Base-by-base conservation (phyloP, 495 filamentous ascomycete species). In the Parachaetomium inaequale region DNA sequence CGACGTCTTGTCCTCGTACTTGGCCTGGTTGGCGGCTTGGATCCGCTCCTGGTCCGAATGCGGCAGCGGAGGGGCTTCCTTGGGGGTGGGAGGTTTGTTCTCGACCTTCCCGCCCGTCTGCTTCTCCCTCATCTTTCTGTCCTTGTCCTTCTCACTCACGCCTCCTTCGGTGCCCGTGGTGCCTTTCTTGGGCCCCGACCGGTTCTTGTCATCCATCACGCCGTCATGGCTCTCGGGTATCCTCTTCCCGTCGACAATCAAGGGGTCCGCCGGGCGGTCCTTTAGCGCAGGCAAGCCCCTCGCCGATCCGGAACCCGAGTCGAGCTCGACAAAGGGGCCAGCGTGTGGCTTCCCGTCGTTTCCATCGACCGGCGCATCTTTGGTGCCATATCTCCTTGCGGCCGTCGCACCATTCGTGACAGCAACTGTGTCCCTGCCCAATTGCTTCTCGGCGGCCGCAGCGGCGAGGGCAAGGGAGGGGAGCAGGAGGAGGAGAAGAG, bases 301-400 rank as follows among this genome's bases (percentile, higher is more conserved):
- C n/a, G 77, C 43, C 31, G 70, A 56, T 3, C 69, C 71, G 46
- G 75, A 67, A 54, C 64, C 71, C 46, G 59, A 74, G 65, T 61
- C 85, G 23, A 87, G 85, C 65, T 89, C 87, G 54, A 94, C 88
- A 74, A 89, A 93, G 3, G 95, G 94, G 10, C 94, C 94, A 26
- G 85, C 85, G 72, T 98, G 94, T 34, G 94, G 94, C 79, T 92
- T 93, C 28, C 94, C 94, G 81, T 98, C 94, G 64, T 91, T 89
- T 36, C 94, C 95, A 72, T 98, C 94, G 7, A 98, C 89, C 1
- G 95, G 94, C 64, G 91, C 91, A 79, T 94, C 87, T 76, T 90
- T 91, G 62, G 90, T 92, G 52, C 89, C 90, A 55, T 73, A 73
- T 40, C 77, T 76, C 64, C 74, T 74, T 32, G 61, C 72, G 23